Conservation (phyloP, 495 filamentous ascomycete species). For the Hypoxylon perforatum region DNA sequence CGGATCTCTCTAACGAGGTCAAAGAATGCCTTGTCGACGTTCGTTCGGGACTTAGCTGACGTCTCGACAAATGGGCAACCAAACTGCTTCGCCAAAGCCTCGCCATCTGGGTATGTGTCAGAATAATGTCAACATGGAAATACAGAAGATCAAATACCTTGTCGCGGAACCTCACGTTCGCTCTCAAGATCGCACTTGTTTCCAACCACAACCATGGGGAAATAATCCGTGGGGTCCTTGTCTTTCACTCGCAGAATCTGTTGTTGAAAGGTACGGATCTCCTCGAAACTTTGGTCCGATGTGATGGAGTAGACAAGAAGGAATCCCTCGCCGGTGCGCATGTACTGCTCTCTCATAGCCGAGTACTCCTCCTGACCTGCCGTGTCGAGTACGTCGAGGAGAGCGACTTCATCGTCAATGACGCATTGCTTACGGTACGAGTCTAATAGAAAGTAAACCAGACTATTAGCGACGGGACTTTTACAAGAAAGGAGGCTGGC, state of each 20-base stretch:
- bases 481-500: not conserved
- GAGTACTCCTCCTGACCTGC: constrained; percentile 99
- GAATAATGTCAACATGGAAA: constrained; percentile 35
- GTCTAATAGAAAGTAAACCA: constrained; percentile 65
- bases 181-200: constrained; percentile 98
- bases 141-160: constrained; percentile 70
- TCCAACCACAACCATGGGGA: constrained; percentile 98
- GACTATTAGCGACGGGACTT: constrained; percentile 10
- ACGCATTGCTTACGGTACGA: constrained; percentile 99
- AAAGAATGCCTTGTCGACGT: constrained; percentile 98
- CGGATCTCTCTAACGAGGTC: constrained; percentile 97
- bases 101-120: constrained; percentile 74
- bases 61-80: constrained; percentile 99
- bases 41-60: constrained; percentile 96
- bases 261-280: constrained; percentile 98
- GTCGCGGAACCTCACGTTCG: constrained; percentile 87
- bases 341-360: constrained; percentile 99
- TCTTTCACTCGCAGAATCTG: constrained; percentile 98
- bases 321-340: constrained; percentile 99
- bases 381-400: constrained; percentile 97
- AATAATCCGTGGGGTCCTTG: constrained; percentile 81
- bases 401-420: constrained; percentile 96
- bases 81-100: constrained; percentile 85
- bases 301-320: constrained; percentile 98
- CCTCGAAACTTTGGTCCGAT: constrained; percentile 95